phyloP scores from a whole-genome alignment of 2,329 filamentous ascomycete species.

The Grosmannia serpens region DNA sequence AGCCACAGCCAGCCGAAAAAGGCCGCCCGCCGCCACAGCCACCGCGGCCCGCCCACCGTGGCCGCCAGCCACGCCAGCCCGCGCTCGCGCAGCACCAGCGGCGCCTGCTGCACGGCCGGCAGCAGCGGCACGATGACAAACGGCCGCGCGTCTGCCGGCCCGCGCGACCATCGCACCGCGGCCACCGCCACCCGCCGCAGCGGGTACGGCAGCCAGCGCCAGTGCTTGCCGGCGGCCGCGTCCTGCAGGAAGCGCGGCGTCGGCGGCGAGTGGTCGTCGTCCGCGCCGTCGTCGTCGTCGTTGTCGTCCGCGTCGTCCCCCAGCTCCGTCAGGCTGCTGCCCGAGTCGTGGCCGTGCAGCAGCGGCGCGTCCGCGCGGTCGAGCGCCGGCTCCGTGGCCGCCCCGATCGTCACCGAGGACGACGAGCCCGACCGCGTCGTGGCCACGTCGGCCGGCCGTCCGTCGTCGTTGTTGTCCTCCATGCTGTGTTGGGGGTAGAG shows the following conservation, averaged over 20 bases:
- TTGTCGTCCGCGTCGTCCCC: conserved; percentile 23
- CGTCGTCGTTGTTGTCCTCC: not conserved
- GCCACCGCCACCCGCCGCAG: conserved; percentile 33
- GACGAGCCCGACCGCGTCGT: conserved; percentile 6
- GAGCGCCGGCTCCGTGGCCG: not conserved
- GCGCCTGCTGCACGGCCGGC: conserved; percentile 55
- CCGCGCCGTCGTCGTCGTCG: conserved; percentile 32
- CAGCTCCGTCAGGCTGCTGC: conserved; percentile 31
- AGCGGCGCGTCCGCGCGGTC: not conserved
- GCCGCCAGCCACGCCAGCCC: conserved; percentile 40
- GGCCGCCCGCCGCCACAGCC: conserved; percentile 39
- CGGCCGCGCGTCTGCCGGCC: conserved; percentile 40
- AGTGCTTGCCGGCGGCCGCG: conserved; percentile 35
- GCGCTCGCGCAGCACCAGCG: conserved; percentile 50
- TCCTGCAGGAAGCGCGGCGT: conserved; percentile 52
- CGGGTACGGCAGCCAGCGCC: conserved; percentile 49
- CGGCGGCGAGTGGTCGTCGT: conserved; percentile 21
- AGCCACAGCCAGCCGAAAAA: conserved; percentile 48
- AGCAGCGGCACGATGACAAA: conserved; percentile 49
- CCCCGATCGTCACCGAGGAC: conserved; percentile 6
- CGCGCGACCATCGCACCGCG: conserved; percentile 38
- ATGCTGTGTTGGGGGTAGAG: not conserved
- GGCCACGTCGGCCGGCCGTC: not conserved
- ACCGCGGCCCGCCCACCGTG: conserved; percentile 28
- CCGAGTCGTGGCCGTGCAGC: not conserved